Base-by-base conservation (phyloP, 371 early-diverging fungal species). In the Rozella allomycis region DNA sequence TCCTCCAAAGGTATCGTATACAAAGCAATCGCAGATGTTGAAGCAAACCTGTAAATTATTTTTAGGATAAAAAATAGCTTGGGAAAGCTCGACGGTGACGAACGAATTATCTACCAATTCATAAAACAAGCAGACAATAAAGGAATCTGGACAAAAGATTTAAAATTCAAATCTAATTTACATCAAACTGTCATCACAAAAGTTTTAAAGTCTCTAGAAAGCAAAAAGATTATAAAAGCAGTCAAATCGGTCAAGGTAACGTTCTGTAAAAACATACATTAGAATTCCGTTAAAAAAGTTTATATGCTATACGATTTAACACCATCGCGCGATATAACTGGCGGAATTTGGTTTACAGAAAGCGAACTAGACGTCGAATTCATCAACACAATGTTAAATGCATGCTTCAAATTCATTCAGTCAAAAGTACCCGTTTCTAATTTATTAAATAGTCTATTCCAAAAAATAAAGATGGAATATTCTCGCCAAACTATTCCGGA, bases 301-400 rank as follows among this genome's bases (percentile, higher is more conserved):
- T 96, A 93, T 53, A 87, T 97, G 83, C 59, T 94, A 14, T 75
- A 56, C 35, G 78, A 86, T 34, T 31, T 81, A 26, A 66, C 69
- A 1, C 93, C 96, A 2, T 83, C 87, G 8, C 72, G 70, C 19
- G 91, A 91, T 41, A 62, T 97, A 7, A 88, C 91, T 16, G 97
- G 96, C 42, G 94, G 96, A 12, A 74, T 82, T 14, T 97, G 91
- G 87, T 97, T 78, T 49, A 84, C 79, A 1, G 91, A 94, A 52
- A 79, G 87, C 41, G 90, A 88, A 37, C 55, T 96, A 39, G 97
- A 97, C 57, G 62, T 63, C 3, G 85, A 83, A 14, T 93, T 94
- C 47, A 83, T 93, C 34, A 75, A 88, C 23, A 68, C 64, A 37
- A 45, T 97, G 16, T 60, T 78, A 23, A 50, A 59, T 3, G 71